These are phyloP conservation scores for Tuber melanosporum DNA, from an alignment of 495 filamentous ascomycete species.

Conservation along the genomic window DNA sequence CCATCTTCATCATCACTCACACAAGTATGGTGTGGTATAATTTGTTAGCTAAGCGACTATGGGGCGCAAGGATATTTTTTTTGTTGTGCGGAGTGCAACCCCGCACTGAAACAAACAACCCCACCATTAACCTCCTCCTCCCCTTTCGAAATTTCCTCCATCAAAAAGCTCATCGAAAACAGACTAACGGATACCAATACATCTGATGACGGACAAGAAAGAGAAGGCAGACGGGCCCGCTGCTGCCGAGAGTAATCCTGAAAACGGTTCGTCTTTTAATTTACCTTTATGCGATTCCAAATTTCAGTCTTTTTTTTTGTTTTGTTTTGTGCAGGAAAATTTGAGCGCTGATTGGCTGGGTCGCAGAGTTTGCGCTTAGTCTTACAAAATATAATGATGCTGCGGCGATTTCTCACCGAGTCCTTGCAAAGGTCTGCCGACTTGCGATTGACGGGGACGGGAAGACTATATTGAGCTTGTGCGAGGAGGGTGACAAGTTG, in stretches of 20 bases:
- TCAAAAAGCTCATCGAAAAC: neutral
- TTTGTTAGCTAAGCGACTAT: no score
- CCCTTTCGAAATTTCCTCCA: neutral
- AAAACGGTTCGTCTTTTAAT: neutral
- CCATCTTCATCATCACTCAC: no score
- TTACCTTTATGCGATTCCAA: neutral
- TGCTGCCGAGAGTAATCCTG: neutral
- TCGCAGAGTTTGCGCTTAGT: slow-evolving; percentile 74
- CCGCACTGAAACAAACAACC: slow-evolving; percentile 3
- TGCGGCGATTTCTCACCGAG: slow-evolving; percentile 87
- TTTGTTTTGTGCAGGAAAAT: slow-evolving; percentile 1
- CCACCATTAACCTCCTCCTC: slow-evolving; percentile 1
- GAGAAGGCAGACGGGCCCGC: neutral
- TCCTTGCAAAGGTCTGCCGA: slow-evolving; percentile 76
- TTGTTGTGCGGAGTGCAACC: neutral
- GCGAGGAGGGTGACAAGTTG: slow-evolving; percentile 90
- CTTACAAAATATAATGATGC: slow-evolving; percentile 98
- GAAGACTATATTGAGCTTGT: slow-evolving; percentile 83
- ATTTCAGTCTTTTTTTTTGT: neutral
- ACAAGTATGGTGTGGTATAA: no score
- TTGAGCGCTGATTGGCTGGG: slow-evolving; percentile 18
- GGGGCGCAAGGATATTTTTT: no score
- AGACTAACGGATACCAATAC: neutral
- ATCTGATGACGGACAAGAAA: neutral
- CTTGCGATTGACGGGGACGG: slow-evolving; percentile 64